Evolutionary conservation across 768 basidiomycete genomes (phyloP).

Genomic region (Lentinula guzmanii): DNA sequence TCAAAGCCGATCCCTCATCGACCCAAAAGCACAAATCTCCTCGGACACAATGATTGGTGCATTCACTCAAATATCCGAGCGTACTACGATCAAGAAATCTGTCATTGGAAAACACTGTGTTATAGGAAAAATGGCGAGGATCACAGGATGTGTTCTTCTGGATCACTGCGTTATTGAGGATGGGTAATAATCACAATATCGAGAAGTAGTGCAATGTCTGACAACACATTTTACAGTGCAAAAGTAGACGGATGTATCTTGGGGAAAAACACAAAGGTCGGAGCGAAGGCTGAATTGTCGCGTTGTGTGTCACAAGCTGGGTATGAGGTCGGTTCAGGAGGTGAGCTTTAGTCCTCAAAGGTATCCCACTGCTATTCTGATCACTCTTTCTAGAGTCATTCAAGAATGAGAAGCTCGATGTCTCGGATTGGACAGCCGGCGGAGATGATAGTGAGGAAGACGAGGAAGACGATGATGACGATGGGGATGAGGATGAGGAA

Average conservation of each 20-base stretch:
- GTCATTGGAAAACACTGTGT: constrained; percentile 79
- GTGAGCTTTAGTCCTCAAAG: constrained; percentile 25
- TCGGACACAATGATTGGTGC: constrained; percentile 76
- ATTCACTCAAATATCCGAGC: constrained; percentile 78
- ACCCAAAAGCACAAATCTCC: constrained; percentile 79
- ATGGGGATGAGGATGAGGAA: constrained; percentile 9
- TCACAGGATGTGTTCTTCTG: constrained; percentile 75
- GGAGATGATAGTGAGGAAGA: constrained; percentile 18
- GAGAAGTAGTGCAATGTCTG: background rate
- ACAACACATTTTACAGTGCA: constrained; percentile 35
- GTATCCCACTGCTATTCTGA: background rate
- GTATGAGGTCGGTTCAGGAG: constrained; percentile 63
- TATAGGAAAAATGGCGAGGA: constrained; percentile 80
- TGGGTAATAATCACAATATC: constrained; percentile 47
- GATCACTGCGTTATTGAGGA: constrained; percentile 89
- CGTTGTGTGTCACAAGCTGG: constrained; percentile 73
- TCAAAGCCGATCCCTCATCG: constrained; percentile 62
- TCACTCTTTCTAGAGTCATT: constrained; percentile 33
- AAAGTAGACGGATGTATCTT: constrained; percentile 75
- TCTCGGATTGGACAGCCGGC: constrained; percentile 45
- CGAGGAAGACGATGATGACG: constrained; percentile 10
- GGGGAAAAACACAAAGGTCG: constrained; percentile 69
- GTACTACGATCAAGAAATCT: constrained; percentile 72
- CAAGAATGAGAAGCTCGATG: constrained; percentile 52
- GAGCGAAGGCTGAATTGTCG: constrained; percentile 59